Evolutionary conservation across 768 basidiomycete species (phyloP).

Genomic region (Boletus reticuloceps): DNA sequence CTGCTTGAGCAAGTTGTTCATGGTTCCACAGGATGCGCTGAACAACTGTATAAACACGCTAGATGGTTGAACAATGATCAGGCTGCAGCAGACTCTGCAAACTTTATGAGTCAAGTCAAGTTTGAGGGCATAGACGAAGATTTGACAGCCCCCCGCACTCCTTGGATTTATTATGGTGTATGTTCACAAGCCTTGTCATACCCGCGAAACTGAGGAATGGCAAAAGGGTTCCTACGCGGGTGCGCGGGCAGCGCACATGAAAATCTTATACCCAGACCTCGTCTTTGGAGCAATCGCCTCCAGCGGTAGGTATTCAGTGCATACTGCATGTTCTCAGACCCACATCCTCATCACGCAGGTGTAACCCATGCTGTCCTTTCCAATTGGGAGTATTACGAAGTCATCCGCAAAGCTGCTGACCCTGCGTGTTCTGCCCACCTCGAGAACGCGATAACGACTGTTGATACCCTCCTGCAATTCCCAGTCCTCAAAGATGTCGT

Average conservation of each 20-base stretch:
- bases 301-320: slow-evolving; percentile 51
- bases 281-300: slow-evolving; percentile 89
- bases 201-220: background rate
- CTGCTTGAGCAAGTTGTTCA: too few species aligned
- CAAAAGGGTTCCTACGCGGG: slow-evolving; percentile 85
- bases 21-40: background rate
- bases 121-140: slow-evolving; percentile 70
- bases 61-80: slow-evolving; percentile 92
- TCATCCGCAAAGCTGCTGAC: slow-evolving; percentile 70
- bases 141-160: slow-evolving; percentile 66
- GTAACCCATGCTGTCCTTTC: slow-evolving; percentile 83
- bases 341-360: slow-evolving; percentile 36
- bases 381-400: slow-evolving; percentile 88
- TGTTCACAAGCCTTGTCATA: slow-evolving; percentile 15
- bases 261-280: slow-evolving; percentile 81
- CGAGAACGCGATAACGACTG: slow-evolving; percentile 51
- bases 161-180: slow-evolving; percentile 95
- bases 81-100: slow-evolving; percentile 85
- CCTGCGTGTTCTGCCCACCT: slow-evolving; percentile 58
- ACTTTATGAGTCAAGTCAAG: slow-evolving; percentile 82
- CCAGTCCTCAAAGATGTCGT: slow-evolving; percentile 47
- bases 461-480: slow-evolving; percentile 60
- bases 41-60: slow-evolving; percentile 7
- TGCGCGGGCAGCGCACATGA: slow-evolving; percentile 91
- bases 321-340: background rate